These are phyloP conservation scores for Lyophyllum decastes DNA, from an alignment of 768 basidiomycete species.

Conservation along the genomic window DNA sequence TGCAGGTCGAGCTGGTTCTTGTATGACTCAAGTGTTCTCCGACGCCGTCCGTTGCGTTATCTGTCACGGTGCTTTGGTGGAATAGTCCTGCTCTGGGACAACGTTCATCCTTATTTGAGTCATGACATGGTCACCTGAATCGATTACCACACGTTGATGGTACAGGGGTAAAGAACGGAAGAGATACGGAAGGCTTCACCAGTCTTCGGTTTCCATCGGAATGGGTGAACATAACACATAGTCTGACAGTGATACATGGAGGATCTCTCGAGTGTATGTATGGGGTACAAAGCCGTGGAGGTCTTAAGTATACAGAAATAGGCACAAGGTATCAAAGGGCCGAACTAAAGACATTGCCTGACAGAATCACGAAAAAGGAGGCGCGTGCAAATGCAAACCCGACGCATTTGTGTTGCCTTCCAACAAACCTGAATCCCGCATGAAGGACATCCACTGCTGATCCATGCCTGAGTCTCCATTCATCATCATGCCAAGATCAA, in stretches of 20 bases:
- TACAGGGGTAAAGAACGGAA: too few relatives aligned
- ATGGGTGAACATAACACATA: not conserved
- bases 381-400: not conserved
- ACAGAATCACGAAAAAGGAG: not conserved
- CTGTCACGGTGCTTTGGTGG: too few relatives aligned
- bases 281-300: too few relatives aligned
- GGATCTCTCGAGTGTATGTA: too few relatives aligned
- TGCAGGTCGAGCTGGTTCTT: not conserved
- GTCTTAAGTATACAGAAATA: too few relatives aligned
- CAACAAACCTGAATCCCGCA: conserved; percentile 61
- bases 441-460: conserved; percentile 67
- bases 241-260: not conserved
- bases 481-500: conserved; percentile 51
- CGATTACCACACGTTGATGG: too few relatives aligned
- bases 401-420: conserved; percentile 29
- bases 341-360: not conserved
- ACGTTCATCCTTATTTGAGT: too few relatives aligned
- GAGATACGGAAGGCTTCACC: too few relatives aligned
- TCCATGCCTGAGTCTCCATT: conserved; percentile 62
- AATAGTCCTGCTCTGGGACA: too few relatives aligned
- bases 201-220: too few relatives aligned
- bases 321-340: not conserved
- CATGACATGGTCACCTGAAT: too few relatives aligned
- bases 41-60: too few relatives aligned
- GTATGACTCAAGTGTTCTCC: not conserved